Evolutionary conservation across 495 filamentous ascomycete species (phyloP).

Genomic region (Amniculicola lignicola): DNA sequence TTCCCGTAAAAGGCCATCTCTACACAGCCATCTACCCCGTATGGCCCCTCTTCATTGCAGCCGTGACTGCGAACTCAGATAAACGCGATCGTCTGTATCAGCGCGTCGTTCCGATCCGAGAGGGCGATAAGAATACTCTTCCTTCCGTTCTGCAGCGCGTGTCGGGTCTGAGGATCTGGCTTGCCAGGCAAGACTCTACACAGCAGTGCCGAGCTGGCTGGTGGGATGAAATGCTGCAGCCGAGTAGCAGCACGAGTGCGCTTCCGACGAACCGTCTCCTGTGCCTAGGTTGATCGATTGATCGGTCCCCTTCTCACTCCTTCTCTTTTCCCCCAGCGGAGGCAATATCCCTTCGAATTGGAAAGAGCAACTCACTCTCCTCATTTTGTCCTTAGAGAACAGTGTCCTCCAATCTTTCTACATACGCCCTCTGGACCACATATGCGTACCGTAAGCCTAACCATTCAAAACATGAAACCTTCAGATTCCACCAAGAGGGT

Average conservation of each 20-base stretch:
- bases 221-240: slow-evolving; percentile 31
- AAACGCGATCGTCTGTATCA: slow-evolving; percentile 27
- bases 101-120: slow-evolving; percentile 24
- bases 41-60: slow-evolving; percentile 27
- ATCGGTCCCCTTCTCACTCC: background rate
- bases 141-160: slow-evolving; percentile 24
- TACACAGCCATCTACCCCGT: slow-evolving; percentile 28
- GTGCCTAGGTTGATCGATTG: slow-evolving; percentile 14
- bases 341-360: no score
- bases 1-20: slow-evolving; percentile 28
- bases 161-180: slow-evolving; percentile 27
- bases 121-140: slow-evolving; percentile 29
- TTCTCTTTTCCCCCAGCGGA: no score
- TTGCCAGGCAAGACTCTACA: slow-evolving; percentile 16
- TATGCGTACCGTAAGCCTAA: no score
- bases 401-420: no score
- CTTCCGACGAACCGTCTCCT: slow-evolving; percentile 22
- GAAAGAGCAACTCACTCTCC: no score
- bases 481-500: no score
- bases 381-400: no score
- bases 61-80: slow-evolving; percentile 22
- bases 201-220: slow-evolving; percentile 23
- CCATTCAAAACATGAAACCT: no score
- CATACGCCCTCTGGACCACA: no score
- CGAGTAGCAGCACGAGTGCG: slow-evolving; percentile 15